Evolutionary conservation across 1,284 basidiomycete genomes (phyloP), one percentile per base, ranked within the genome.

Genomic region (Pyrrhoderma lamaoense): DNA sequence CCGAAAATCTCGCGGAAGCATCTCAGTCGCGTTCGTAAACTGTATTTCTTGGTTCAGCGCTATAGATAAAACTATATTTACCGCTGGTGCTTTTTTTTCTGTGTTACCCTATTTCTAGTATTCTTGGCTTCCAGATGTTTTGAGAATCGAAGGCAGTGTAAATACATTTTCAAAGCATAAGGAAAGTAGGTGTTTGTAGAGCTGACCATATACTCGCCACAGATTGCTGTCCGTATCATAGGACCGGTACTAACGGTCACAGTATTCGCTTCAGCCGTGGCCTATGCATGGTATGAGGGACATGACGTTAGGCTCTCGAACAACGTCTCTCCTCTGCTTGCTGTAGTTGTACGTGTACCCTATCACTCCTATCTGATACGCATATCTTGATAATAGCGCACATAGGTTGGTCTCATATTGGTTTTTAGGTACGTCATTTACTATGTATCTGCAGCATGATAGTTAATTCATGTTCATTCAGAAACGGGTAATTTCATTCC

Each of bases 111-210:
- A 59, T 34, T 57, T 60, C 19, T 63, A 92, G 84, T 91, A 92
- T 63, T 89, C 89, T 34, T 94, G 92, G 88, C 70, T 93, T 19
- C 86, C 87, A 8, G 92, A 94, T 65, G 87, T 93, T 23, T 73
- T 93, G 42, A 80, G 89, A 23, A 57, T 91, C 58, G 82, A 87
- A 74, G 80, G 83, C 59, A 88, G 82, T 59, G 85, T 89, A 62
- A 56, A 76, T 67, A 22, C 38, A 14, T 13, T 35, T 21, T 13
- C 54, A 46, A 27, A 22, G 37, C 42, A 22, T 14, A 14, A 25
- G 44, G 13, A 19, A 36, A 27, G 8, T 45, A 31, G 23, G 18
- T 42, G 27, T 49, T 19, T 37, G 22, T 19, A 19, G 9, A 19
- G 9, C 11, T 11, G 23, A 42, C 25, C 25, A 45, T 23, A 43